phyloP scores from a whole-genome alignment of 768 basidiomycete species.

The Grammothele lineata region DNA sequence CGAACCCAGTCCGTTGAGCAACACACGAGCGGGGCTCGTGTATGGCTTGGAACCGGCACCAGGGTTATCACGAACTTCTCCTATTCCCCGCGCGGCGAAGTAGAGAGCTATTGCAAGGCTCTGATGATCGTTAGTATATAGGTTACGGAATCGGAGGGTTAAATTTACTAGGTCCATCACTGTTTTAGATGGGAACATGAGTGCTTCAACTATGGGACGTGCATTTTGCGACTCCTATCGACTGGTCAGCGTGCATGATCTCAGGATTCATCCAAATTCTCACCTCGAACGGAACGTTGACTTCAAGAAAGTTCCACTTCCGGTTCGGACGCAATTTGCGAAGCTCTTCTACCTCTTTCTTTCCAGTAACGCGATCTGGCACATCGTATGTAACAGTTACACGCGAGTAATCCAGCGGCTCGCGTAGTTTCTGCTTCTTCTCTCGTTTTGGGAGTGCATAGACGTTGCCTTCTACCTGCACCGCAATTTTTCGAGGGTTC shows the following conservation, averaged over 20 bases:
- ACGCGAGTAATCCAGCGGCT: conserved; percentile 19
- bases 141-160: neutral
- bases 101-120: conserved; percentile 90
- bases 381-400: conserved; percentile 56
- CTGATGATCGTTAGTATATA: conserved; percentile 34
- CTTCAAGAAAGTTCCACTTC: conserved; percentile 83
- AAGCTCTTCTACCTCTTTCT: conserved; percentile 75
- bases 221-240: conserved; percentile 62
- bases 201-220: conserved; percentile 50
- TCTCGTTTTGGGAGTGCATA: conserved; percentile 37
- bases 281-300: conserved; percentile 7
- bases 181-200: conserved; percentile 77
- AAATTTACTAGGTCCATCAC: conserved; percentile 87
- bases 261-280: neutral
- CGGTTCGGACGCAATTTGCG: conserved; percentile 70
- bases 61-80: conserved; percentile 42
- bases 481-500: conserved; percentile 76
- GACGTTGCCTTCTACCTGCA: conserved; percentile 42
- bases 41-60: conserved; percentile 47
- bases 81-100: conserved; percentile 84
- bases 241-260: neutral
- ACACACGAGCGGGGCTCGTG: conserved; percentile 70
- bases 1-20: conserved; percentile 89
- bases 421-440: conserved; percentile 36
- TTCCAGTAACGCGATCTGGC: conserved; percentile 84